Base-by-base conservation (phyloP, 345 rosid species). In the Moricandia arvensis region DNA sequence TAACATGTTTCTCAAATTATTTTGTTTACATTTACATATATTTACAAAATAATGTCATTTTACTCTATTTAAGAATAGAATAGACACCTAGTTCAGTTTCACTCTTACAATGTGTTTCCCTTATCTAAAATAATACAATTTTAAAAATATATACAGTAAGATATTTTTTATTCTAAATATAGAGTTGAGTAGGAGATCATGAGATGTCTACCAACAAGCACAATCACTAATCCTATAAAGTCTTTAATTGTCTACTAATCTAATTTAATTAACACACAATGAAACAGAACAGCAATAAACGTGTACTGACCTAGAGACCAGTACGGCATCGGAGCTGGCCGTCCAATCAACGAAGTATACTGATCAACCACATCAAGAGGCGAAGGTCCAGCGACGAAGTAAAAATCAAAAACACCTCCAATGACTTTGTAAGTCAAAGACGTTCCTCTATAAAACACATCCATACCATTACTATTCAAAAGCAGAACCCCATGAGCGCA, bases 391-490 rank as follows among this genome's bases (percentile, higher is more conserved):
- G 94, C 55, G 64, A 96, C 83, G 91, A 96, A 96, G 71, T 90
- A 91, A 57, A 96, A 85, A 76, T 96, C 99, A 18, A 96, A 76
- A 75, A 96, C 96, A 27, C 99, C 99, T 33, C 99, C 98, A 38
- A 89, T 93, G 53, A 91, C 74, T 82, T 93, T 96, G 75, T 93
- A 96, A 1, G 99, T 96, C 82, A 96, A 72, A 8, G 98, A 93
- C 41, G 68, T 82, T 5, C 98, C 98, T 69, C 77, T 86, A 59
- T 93, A 96, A 65, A 93, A 88, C 37, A 96, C 91, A 80, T 93
- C 98, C 99, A 96, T 96, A 21, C 97, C 99, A 76, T 96, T 96
- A 73, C 98, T 96, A 77, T 90, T 96, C 33, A 96, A 83, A 68
- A 93, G 62, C 74, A 96, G 78, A 61, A 96, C 98, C 8, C 86